Percentiles rank a stretch among this genome's conserved stretches.
Conservation (phyloP, 768 basidiomycete genomes). For the Tylopilus vinaceipallidus region DNA sequence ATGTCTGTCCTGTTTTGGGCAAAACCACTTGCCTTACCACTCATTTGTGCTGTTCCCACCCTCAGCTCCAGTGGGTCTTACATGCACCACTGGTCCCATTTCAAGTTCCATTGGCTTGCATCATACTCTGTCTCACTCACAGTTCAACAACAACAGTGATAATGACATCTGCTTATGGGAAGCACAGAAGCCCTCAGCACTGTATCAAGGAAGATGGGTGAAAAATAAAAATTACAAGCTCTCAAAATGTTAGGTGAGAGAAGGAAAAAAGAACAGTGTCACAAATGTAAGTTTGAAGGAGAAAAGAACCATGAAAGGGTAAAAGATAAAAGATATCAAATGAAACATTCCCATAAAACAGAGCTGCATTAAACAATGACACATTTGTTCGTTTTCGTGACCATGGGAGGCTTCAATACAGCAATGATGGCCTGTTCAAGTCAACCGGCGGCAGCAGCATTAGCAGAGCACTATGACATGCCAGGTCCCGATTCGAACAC, state of each 20-base stretch:
- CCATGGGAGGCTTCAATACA: constrained; percentile 94
- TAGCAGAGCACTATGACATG: constrained; percentile 3
- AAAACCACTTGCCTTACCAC: no score
- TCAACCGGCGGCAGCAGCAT: constrained; percentile 3
- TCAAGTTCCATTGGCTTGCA: no score
- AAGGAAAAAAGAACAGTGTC: constrained; percentile 18
- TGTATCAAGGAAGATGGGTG: constrained; percentile 26
- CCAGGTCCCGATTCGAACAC: constrained; percentile 31
- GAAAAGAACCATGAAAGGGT: constrained; percentile 27
- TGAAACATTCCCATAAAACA: constrained; percentile 26
- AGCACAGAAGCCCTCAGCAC: no score
- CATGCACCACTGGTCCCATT: no score
- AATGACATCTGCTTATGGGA: no score
- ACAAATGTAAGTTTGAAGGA: constrained; percentile 39
- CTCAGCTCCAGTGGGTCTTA: no score
- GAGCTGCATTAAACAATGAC: constrained; percentile 68
- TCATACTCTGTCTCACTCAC: no score
- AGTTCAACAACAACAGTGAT: no score
- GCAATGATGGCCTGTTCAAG: constrained; percentile 97
- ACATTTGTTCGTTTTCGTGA: constrained; percentile 79
- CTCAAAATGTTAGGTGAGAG: constrained; percentile 20
- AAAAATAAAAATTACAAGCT: constrained; percentile 25
- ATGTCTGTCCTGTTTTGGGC: no score
- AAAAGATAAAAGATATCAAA: constrained; percentile 34
- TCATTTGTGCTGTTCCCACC: no score